Base-by-base conservation (phyloP, 441 rosid genomes). In the Syzygium malaccense region DNA sequence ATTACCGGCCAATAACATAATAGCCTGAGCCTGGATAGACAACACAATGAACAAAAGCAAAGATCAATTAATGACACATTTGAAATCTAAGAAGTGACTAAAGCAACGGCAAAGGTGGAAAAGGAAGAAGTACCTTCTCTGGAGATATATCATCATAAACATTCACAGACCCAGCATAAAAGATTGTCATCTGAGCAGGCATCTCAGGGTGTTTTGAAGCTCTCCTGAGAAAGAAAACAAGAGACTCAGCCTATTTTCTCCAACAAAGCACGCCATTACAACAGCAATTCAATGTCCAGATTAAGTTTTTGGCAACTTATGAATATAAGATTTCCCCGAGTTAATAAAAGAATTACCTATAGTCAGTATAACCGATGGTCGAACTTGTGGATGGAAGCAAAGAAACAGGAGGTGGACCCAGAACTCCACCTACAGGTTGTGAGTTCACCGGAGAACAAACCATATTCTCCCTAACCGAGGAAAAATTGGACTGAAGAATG, bases 81-180 rank as follows among this genome's bases (percentile, higher is more conserved):
- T 75, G n/a, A 75, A 37, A 75, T 41, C 83, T 37, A 75, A 37
- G 51, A 75, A 75, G 51, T 75, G n/a, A 75, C 15, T 20, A 20
- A 41, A 75, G 51, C 9, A 45, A 75, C 26, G n/a, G 51, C 9
- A 45, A 75, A 14, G n/a, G 28, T 75, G n/a, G 49, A 75, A 30
- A 85, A 85, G 60, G 33, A 19, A 58, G 14, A 87, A n/a, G 54
- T 88, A 94, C 96, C 97, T 92, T 94, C 30, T 93, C 94, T 6
- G 95, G 95, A 87, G 95, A 93, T 64, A 95, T 92, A 85, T 95
- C 94, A 88, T 95, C 93, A 64, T 91, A 95, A 85, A 95, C 96
- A 51, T 93, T 90, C 75, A 95, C 95, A 28, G 95, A 93, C 86
- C 97, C 96, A 45, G 91, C 91, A 87, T 93, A 95, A 54, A 95